Conservation (phyloP, 768 basidiomycete species). For the Paxillus ammoniavirescens region DNA sequence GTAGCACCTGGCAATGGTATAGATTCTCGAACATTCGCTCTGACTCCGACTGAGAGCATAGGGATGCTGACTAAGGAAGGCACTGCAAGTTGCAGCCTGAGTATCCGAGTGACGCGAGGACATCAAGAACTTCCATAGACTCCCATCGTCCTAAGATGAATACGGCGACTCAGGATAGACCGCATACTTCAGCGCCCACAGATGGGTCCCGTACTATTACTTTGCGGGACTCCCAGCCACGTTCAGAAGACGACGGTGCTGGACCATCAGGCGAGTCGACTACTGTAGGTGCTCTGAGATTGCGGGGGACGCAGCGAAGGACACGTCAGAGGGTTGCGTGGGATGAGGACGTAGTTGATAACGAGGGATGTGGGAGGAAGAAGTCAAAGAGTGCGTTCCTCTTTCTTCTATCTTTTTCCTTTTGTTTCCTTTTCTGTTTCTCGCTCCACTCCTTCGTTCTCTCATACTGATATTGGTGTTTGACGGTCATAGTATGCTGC, state of each 20-base stretch:
- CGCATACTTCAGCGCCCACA: conserved; percentile 40
- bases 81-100: neutral
- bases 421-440: no score
- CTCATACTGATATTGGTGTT: neutral
- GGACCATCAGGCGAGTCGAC: conserved; percentile 18
- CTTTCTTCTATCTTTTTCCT: neutral
- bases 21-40: conserved; percentile 10
- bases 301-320: conserved; percentile 52
- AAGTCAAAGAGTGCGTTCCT: conserved; percentile 82
- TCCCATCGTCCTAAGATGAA: conserved; percentile 6
- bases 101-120: no score
- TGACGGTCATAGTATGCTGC: conserved; percentile 73
- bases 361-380: conserved; percentile 86
- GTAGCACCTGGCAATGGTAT: conserved; percentile 6
- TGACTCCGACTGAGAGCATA: neutral
- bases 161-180: conserved; percentile 27
- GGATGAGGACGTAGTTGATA: conserved; percentile 85
- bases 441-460: neutral
- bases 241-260: conserved; percentile 26
- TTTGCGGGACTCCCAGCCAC: conserved; percentile 37
- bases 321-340: conserved; percentile 68
- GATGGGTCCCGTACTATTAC: conserved; percentile 59
- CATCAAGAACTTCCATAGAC: neutral
- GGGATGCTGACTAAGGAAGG: conserved; percentile 21
- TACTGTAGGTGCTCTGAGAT: conserved; percentile 51